Percentiles rank a stretch among this genome's conserved stretches.
phyloP scores from a whole-genome alignment of 1,284 basidiomycete species.

The Mycosarcoma maydis region DNA sequence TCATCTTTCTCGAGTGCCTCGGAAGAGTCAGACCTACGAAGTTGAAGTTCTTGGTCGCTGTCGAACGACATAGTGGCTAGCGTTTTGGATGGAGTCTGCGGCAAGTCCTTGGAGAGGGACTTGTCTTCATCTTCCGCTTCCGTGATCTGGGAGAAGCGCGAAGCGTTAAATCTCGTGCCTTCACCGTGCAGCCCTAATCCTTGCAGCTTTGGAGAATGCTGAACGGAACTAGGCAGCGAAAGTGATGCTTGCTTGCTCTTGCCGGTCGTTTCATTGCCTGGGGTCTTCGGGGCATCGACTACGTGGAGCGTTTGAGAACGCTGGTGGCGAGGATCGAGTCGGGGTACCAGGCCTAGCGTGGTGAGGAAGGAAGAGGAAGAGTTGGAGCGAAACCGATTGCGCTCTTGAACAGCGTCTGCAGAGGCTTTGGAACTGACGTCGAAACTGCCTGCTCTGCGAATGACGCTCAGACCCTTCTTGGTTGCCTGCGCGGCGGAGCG shows the following conservation, averaged over 20 bases:
- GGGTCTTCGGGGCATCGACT: background rate
- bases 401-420: background rate
- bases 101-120: conserved; percentile 35
- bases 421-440: conserved; percentile 29
- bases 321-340: conserved; percentile 21
- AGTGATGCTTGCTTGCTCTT: conserved; percentile 5
- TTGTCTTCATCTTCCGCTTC: conserved; percentile 42
- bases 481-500: conserved; percentile 33
- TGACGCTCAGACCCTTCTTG: conserved; percentile 33
- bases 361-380: conserved; percentile 34
- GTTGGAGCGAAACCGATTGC: conserved; percentile 31
- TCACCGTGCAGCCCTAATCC: conserved; percentile 23
- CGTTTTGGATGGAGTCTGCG: conserved; percentile 4
- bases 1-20: background rate
- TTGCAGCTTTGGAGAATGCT: conserved; percentile 17
- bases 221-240: conserved; percentile 12
- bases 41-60: conserved; percentile 18
- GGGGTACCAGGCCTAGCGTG: conserved; percentile 8
- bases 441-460: conserved; percentile 42
- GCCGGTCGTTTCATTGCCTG: background rate
- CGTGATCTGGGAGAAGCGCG: conserved; percentile 45
- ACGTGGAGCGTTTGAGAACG: conserved; percentile 29
- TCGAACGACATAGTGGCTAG: conserved; percentile 11
- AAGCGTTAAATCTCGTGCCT: conserved; percentile 1
- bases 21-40: conserved; percentile 10